These are phyloP conservation scores for Vicia villosa DNA, from an alignment of 306 rosid species.

Conservation along the genomic window DNA sequence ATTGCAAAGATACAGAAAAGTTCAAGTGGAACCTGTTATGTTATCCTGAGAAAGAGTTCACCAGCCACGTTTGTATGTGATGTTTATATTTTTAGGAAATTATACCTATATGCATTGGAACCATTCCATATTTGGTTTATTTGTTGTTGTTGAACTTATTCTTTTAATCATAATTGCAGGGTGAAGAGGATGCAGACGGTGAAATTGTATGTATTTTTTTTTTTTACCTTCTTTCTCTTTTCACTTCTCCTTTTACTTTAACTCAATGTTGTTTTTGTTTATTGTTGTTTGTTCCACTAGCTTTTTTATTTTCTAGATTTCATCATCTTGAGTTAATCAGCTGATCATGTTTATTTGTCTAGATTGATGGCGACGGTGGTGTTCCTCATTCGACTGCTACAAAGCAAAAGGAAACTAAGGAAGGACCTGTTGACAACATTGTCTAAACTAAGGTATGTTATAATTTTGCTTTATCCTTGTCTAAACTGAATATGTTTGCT, in stretches of 20 bases:
- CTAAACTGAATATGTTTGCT: slow-evolving; percentile 15
- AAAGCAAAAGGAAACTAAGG: slow-evolving; percentile 89
- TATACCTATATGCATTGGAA: neutral
- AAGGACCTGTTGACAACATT: slow-evolving; percentile 67
- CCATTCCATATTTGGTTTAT: slow-evolving; percentile 24
- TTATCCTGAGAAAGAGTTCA: slow-evolving; percentile 69
- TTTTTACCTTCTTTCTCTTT: slow-evolving; percentile 5
- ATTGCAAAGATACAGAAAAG: slow-evolving; percentile 81
- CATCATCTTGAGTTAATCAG: slow-evolving; percentile 23
- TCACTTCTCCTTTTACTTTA: slow-evolving; percentile 11
- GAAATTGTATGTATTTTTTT: slow-evolving; percentile 54
- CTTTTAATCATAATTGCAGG: slow-evolving; percentile 52
- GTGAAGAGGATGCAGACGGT: slow-evolving; percentile 72
- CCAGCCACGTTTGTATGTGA: neutral
- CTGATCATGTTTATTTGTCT: slow-evolving; percentile 35
- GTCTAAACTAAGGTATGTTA: neutral
- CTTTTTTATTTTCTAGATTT: slow-evolving; percentile 26
- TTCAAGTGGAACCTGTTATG: slow-evolving; percentile 56
- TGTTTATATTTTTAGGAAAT: slow-evolving; percentile 11
- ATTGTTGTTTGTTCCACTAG: slow-evolving; percentile 6
- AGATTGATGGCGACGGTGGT: slow-evolving; percentile 75
- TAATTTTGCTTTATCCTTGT: slow-evolving; percentile 29
- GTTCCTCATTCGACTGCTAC: slow-evolving; percentile 55
- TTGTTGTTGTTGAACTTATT: slow-evolving; percentile 5
- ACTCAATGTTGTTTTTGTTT: slow-evolving; percentile 8